Percentiles rank a stretch among this genome's conserved stretches.
Evolutionary conservation across 1,284 basidiomycete genomes (phyloP).

Genomic region (Vanrija sp.): DNA sequence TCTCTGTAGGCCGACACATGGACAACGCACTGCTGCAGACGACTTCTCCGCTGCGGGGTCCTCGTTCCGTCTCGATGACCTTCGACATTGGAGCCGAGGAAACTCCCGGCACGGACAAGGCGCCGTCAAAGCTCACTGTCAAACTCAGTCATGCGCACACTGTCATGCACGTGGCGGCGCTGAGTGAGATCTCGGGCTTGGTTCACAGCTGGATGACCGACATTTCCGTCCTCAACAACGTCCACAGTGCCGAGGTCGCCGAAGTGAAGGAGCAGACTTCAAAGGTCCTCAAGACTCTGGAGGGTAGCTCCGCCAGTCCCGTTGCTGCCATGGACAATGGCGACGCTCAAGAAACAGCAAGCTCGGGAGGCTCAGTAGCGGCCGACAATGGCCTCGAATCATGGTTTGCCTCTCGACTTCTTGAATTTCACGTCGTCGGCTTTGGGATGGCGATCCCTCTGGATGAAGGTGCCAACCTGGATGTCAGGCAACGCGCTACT

Average conservation of each 20-base stretch:
- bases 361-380: neutral
- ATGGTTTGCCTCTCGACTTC: conserved; percentile 64
- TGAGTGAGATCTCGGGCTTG: conserved; percentile 81
- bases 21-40: conserved; percentile 19
- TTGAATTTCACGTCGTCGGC: conserved; percentile 63
- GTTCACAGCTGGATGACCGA: conserved; percentile 72
- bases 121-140: conserved; percentile 51
- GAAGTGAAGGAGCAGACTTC: conserved; percentile 77
- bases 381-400: conserved; percentile 37
- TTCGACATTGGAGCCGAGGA: conserved; percentile 60
- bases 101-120: conserved; percentile 23
- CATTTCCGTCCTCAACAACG: conserved; percentile 64
- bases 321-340: neutral
- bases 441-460: conserved; percentile 80
- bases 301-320: conserved; percentile 10
- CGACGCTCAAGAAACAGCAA: conserved; percentile 34
- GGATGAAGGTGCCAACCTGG: conserved; percentile 44
- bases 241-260: conserved; percentile 67
- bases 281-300: conserved; percentile 56
- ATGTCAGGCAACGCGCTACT: conserved; percentile 54
- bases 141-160: conserved; percentile 73
- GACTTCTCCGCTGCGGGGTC: conserved; percentile 56
- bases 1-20: conserved; percentile 29
- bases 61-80: conserved; percentile 74
- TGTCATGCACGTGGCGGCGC: conserved; percentile 85